phyloP scores from a whole-genome alignment of 352 stramenopile species.

The Pythium plurisporium region DNA sequence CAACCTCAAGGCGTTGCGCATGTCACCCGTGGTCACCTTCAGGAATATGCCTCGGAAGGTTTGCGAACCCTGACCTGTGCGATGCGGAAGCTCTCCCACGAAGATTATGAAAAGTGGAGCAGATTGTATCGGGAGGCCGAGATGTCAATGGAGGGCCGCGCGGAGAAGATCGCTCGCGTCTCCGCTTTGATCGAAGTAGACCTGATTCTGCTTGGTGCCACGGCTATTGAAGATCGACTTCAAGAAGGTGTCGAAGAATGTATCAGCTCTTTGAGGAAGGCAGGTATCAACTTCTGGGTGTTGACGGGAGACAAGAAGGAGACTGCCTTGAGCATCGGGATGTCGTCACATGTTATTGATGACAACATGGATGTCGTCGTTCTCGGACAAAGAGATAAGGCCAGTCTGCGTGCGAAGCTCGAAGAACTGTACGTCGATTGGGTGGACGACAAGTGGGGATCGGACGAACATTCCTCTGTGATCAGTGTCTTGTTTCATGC shows the following conservation, averaged over 20 bases:
- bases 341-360: conserved; percentile 88
- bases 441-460: conserved; percentile 86
- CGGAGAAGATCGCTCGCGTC: conserved; percentile 69
- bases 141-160: conserved; percentile 65
- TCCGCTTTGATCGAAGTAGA: conserved; percentile 84
- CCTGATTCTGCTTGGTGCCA: conserved; percentile 84
- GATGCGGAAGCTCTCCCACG: conserved; percentile 54
- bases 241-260: conserved; percentile 92
- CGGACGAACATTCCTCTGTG: conserved; percentile 74
- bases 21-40: conserved; percentile 76
- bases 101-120: conserved; percentile 77
- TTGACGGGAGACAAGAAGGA: conserved; percentile 92
- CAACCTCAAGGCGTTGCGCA: conserved; percentile 75
- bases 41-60: conserved; percentile 77
- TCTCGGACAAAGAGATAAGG: conserved; percentile 76
- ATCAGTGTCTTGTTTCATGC: conserved; percentile 75
- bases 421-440: conserved; percentile 85
- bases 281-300: conserved; percentile 96
- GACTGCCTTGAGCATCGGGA: conserved; percentile 82
- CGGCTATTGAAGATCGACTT: conserved; percentile 91
- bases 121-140: conserved; percentile 69
- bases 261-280: conserved; percentile 89
- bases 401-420: conserved; percentile 60
- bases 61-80: conserved; percentile 73
- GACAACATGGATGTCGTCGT: conserved; percentile 90